Conservation (phyloP, 495 filamentous ascomycete species). For the Jackrogersella minutella region DNA sequence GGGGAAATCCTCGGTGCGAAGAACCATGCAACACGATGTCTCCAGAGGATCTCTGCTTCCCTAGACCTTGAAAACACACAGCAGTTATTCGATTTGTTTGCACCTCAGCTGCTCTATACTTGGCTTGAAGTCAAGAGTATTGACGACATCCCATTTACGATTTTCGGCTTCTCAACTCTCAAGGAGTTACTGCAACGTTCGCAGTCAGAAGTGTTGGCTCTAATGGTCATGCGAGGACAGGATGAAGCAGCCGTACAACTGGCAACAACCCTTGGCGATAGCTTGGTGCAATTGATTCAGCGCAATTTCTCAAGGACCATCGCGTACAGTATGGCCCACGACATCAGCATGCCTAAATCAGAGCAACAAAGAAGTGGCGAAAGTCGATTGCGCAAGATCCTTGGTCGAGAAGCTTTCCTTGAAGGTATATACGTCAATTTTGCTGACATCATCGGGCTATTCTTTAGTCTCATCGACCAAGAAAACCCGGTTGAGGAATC, state of each 20-base stretch:
- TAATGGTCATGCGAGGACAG: conserved; percentile 83
- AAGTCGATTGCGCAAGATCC: conserved; percentile 67
- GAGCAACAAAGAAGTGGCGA: conserved; percentile 71
- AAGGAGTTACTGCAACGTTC: conserved; percentile 73
- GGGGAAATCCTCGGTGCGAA: conserved; percentile 69
- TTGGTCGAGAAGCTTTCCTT: conserved; percentile 72
- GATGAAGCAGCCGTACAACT: conserved; percentile 68
- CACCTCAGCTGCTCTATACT: conserved; percentile 90
- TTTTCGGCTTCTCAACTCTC: conserved; percentile 79
- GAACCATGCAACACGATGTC: conserved; percentile 74
- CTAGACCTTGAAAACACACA: conserved; percentile 69
- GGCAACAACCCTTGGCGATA: conserved; percentile 61
- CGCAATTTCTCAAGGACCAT: conserved; percentile 80
- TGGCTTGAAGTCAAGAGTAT: conserved; percentile 77
- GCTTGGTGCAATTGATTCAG: conserved; percentile 65
- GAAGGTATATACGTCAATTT: conserved; percentile 71
- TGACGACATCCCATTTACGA: conserved; percentile 74
- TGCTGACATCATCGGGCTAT: conserved; percentile 73
- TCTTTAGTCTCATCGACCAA: conserved; percentile 81
- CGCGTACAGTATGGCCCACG: conserved; percentile 84
- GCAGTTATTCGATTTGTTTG: conserved; percentile 84
- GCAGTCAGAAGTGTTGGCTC: conserved; percentile 81
- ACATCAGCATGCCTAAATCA: conserved; percentile 68
- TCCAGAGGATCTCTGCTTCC: conserved; percentile 68
- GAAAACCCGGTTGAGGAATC: conserved; percentile 72